Conservation (phyloP, 2,329 filamentous ascomycete species). For the Colletotrichum eremochloae region DNA sequence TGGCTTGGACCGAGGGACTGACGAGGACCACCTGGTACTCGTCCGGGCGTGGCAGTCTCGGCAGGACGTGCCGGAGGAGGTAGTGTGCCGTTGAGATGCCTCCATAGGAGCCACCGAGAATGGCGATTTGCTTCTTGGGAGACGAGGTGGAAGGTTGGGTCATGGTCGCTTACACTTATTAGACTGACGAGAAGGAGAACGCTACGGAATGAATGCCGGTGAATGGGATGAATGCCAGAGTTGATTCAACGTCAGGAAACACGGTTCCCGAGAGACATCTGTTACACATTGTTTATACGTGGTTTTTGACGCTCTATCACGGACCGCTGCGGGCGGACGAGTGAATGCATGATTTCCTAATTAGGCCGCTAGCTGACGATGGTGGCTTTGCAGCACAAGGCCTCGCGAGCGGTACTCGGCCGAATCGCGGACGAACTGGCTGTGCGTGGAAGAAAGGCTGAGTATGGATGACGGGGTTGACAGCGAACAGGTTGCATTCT, state of each 20-base stretch:
- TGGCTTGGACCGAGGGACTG: constrained; percentile 55
- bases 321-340: constrained; percentile 9
- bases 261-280: too few relatives aligned
- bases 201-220: background rate
- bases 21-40: constrained; percentile 59
- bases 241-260: background rate
- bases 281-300: background rate
- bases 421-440: constrained; percentile 4
- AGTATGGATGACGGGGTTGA: background rate
- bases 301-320: too few relatives aligned
- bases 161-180: background rate
- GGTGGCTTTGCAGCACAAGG: background rate
- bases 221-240: too few relatives aligned
- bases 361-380: background rate
- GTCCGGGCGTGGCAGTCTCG: constrained; percentile 52
- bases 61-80: constrained; percentile 64
- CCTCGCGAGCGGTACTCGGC: background rate
- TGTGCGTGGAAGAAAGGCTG: too few relatives aligned
- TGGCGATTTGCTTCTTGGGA: constrained; percentile 57
- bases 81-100: constrained; percentile 67
- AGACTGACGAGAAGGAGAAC: background rate
- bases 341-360: too few relatives aligned
- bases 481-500: background rate
- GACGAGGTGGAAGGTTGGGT: background rate
- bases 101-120: constrained; percentile 67